Base-by-base conservation (phyloP, 2,329 filamentous ascomycete species). In the Ceratocystis papillata region DNA sequence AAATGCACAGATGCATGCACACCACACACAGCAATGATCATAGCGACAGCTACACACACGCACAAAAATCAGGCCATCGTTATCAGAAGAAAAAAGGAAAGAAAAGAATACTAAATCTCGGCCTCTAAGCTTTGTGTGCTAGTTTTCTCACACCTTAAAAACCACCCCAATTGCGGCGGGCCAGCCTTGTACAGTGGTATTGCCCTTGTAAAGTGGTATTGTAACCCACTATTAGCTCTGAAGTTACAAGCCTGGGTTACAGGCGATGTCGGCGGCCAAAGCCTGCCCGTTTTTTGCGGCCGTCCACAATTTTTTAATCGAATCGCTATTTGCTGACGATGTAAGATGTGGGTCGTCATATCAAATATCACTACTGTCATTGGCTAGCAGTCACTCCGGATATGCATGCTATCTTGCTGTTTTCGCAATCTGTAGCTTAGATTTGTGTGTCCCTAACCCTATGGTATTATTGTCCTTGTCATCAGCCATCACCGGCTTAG, bases 1-100 rank as follows among this genome's bases (percentile, higher is more conserved):
- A 70, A 73, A 70, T 7, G 30, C 6, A 33, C 30, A 33, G 30
- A 63, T 61, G 17, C 57, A 25, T 28, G 53, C 45, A 55, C 28
- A 37, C 30, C 53, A 20, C 33, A 64, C 37, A 15, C 10, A 41
- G 3, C 37, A 4, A 41, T 41, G 37, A 41, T 15, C 37, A 41
- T 15, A 41, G 3, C 37, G 37, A 15, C 37, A 41, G 10, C 37
- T 3, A 41, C 10, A 7, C 30, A 33, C 5, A 41, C 37, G 3
- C 37, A 4, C 37, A 41, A 33, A 61, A 65, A 48, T 62, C 41
- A 63, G 44, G 15, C 44, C 57, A 20, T 17, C 7, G 30, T 37
- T 33, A 64, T 15, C 37, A 30, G 28, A 12, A 50, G 7, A 53
- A 46, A 44, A 45, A 41, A 45, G 25, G 22, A 20, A 45, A 3